These are phyloP conservation scores for Paecilomyces dactylethromorphus DNA, from an alignment of 2,329 filamentous ascomycete species.

Conservation along the genomic window DNA sequence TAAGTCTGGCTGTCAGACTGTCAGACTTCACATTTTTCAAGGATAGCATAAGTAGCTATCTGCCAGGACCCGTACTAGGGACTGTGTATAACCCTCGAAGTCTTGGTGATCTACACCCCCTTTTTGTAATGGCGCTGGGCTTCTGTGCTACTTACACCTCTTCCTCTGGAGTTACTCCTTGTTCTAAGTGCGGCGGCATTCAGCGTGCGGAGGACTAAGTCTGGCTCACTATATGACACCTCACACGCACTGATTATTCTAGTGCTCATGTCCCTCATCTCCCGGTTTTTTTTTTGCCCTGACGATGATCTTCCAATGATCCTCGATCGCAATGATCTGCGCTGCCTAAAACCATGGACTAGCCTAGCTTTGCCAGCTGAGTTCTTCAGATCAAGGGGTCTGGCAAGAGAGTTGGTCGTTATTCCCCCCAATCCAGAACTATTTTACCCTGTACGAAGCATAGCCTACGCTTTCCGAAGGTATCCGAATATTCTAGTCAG, in stretches of 20 bases:
- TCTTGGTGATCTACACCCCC: background rate
- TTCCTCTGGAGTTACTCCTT: background rate
- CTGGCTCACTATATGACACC: background rate
- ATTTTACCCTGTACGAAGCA: background rate
- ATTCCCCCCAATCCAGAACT: background rate
- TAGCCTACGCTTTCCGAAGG: background rate
- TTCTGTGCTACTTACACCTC: background rate
- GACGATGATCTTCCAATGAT: background rate
- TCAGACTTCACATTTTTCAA: background rate
- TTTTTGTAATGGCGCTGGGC: background rate
- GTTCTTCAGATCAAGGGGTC: background rate
- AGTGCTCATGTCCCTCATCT: background rate
- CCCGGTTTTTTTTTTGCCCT: background rate
- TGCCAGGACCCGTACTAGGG: background rate
- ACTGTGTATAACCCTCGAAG: background rate
- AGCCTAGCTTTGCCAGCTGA: background rate
- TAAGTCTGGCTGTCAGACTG: background rate
- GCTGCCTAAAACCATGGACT: background rate
- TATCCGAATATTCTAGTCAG: background rate
- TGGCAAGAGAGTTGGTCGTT: background rate
- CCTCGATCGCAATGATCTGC: background rate
- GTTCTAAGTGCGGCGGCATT: background rate
- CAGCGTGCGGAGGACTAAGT: background rate
- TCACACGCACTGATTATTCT: background rate
- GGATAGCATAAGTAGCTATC: background rate